Conservation (phyloP, 768 basidiomycete species). For the Infundibulicybe gibba region DNA sequence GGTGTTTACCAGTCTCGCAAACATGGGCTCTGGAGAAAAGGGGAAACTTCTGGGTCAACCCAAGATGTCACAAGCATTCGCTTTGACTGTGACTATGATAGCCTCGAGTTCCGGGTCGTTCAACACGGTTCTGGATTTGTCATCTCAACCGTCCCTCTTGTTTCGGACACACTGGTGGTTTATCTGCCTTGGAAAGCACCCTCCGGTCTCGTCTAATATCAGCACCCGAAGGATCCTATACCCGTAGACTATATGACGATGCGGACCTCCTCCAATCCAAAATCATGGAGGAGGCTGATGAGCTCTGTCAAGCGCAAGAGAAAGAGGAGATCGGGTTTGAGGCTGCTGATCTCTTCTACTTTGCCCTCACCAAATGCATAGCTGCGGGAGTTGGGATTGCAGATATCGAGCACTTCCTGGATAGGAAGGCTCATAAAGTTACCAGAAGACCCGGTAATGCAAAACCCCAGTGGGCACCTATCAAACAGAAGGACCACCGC, state of each 20-base stretch:
- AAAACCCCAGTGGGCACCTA: constrained; percentile 72
- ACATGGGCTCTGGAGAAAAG: constrained; percentile 95
- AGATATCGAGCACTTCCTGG: constrained; percentile 82
- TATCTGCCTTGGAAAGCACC: constrained; percentile 78
- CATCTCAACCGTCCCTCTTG: constrained; percentile 86
- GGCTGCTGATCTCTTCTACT: constrained; percentile 93
- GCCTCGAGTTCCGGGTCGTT: constrained; percentile 85
- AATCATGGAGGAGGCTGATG: constrained; percentile 98
- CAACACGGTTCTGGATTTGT: constrained; percentile 94
- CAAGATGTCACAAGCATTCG: constrained; percentile 84
- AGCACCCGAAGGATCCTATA: constrained; percentile 92
- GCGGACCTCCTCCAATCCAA: constrained; percentile 81
- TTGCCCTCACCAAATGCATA: constrained; percentile 82
- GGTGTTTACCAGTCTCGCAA: constrained; percentile 97
- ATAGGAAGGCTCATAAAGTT: constrained; percentile 82
- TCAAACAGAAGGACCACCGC: constrained; percentile 11
- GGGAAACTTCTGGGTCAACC: constrained; percentile 92
- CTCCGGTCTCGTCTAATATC: constrained; percentile 65
- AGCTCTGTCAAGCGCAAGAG: constrained; percentile 80
- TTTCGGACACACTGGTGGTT: constrained; percentile 79
- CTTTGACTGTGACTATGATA: constrained; percentile 90
- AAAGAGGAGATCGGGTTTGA: constrained; percentile 89
- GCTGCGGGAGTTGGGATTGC: constrained; percentile 76
- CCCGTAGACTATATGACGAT: constrained; percentile 81
- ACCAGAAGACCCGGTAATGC: constrained; percentile 89